Conservation (phyloP, 2,329 filamentous ascomycete species). For the Cladophialophora bantiana region DNA sequence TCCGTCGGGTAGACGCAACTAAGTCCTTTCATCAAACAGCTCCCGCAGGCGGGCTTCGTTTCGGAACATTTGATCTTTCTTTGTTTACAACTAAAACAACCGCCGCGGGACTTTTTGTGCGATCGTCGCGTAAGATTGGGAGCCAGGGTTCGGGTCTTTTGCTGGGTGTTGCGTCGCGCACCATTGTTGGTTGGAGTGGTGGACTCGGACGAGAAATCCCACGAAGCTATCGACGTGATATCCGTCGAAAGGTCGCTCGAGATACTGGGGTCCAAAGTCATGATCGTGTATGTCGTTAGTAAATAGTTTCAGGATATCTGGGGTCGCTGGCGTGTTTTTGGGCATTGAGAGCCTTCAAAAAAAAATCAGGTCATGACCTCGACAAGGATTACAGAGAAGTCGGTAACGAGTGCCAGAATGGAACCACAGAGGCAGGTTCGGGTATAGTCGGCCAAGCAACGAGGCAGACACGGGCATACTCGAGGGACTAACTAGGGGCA, state of each 20-base stretch:
- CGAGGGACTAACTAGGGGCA: background rate
- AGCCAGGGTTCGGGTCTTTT: slow-evolving; percentile 37
- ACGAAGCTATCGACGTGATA: slow-evolving; percentile 25
- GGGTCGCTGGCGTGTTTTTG: slow-evolving; percentile 14
- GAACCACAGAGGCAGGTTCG: slow-evolving; percentile 28
- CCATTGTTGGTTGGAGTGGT: slow-evolving; percentile 14
- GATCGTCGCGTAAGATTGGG: slow-evolving; percentile 41
- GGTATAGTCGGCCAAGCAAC: slow-evolving; percentile 33
- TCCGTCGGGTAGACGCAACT: slow-evolving; percentile 44
- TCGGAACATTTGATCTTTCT: slow-evolving; percentile 57
- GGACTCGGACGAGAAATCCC: slow-evolving; percentile 28
- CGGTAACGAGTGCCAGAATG: slow-evolving; percentile 16
- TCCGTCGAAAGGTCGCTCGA: slow-evolving; percentile 22
- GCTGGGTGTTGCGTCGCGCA: slow-evolving; percentile 14
- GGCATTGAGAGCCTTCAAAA: slow-evolving; percentile 10
- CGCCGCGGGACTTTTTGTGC: slow-evolving; percentile 52
- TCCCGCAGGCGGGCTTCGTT: slow-evolving; percentile 48
- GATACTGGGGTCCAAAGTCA: slow-evolving; percentile 26
- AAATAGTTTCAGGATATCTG: slow-evolving; percentile 16
- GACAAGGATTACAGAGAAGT: slow-evolving; percentile 14
- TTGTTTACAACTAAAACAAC: slow-evolving; percentile 51
- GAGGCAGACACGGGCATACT: slow-evolving; percentile 31
- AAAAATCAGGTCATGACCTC: slow-evolving; percentile 11
- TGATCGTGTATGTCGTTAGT: slow-evolving; percentile 18
- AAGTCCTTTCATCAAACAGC: slow-evolving; percentile 47